phyloP scores from a whole-genome alignment of 495 filamentous ascomycete species.

The Margaritispora aquatica region DNA sequence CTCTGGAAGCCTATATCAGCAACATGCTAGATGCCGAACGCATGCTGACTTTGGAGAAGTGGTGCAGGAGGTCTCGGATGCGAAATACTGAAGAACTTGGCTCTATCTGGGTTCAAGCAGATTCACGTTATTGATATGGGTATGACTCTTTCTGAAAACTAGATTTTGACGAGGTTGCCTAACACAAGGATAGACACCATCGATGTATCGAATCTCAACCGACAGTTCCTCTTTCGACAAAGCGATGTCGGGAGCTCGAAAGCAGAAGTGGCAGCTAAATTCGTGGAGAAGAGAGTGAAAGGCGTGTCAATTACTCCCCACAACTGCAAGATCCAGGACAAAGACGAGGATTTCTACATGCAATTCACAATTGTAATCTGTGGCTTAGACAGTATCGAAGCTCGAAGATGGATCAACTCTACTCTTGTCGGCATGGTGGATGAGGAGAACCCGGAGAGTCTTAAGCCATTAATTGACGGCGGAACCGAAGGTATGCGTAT shows the following conservation, averaged over 20 bases:
- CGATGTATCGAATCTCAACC: constrained; percentile 96
- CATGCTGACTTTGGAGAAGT: constrained; percentile 35
- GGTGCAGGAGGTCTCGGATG: constrained; percentile 95
- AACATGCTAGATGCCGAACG: neutral
- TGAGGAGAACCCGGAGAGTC: constrained; percentile 63
- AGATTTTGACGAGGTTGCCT: neutral
- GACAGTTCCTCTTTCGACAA: constrained; percentile 94
- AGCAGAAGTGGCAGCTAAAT: constrained; percentile 85
- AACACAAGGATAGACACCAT: constrained; percentile 66
- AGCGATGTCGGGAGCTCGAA: constrained; percentile 91
- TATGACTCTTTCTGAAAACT: constrained; percentile 25
- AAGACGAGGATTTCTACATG: constrained; percentile 96
- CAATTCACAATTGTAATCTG: constrained; percentile 92
- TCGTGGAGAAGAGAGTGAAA: constrained; percentile 82
- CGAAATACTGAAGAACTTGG: constrained; percentile 95
- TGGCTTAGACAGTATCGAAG: constrained; percentile 96
- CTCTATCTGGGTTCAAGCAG: constrained; percentile 89
- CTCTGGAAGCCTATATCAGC: neutral
- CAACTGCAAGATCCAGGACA: constrained; percentile 94
- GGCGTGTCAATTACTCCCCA: constrained; percentile 90
- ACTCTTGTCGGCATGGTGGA: constrained; percentile 88
- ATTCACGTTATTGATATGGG: constrained; percentile 99
- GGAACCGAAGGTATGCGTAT: constrained; percentile 73
- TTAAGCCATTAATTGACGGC: constrained; percentile 93
- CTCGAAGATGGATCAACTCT: constrained; percentile 95